A percentile compares a stretch with the other conserved stretches of the same genome.
These are phyloP conservation scores for Tuber indicum DNA, from an alignment of 495 filamentous ascomycete species.

Conservation along the genomic window DNA sequence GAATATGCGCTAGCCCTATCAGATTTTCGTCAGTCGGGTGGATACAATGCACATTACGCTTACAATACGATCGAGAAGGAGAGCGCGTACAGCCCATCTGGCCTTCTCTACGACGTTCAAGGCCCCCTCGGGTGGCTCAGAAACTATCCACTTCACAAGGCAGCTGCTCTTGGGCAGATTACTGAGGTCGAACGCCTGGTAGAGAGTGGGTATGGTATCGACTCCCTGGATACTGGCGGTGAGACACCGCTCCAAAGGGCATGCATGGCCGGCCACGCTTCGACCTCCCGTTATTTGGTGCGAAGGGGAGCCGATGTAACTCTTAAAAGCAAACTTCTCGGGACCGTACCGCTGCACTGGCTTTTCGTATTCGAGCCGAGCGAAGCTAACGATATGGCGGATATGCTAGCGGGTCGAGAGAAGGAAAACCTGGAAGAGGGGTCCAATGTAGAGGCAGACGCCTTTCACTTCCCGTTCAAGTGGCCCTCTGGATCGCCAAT, in stretches of 20 bases:
- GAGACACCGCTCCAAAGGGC: conserved; percentile 22
- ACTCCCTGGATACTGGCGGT: conserved; percentile 15
- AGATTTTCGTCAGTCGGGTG: conserved; percentile 13
- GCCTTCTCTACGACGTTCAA: conserved; percentile 4
- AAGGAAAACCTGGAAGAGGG: conserved; percentile 7
- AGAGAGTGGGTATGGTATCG: not conserved
- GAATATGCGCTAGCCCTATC: conserved; percentile 5
- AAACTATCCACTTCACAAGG: conserved; percentile 16
- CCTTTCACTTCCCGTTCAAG: conserved; percentile 21
- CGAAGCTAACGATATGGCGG: conserved; percentile 12
- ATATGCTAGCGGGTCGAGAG: conserved; percentile 13
- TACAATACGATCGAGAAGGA: not conserved
- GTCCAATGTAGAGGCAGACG: conserved; percentile 13
- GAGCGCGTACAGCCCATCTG: not conserved
- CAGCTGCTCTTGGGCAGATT: conserved; percentile 8
- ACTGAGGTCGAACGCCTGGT: not conserved
- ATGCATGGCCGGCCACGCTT: conserved; percentile 16
- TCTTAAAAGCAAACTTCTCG: conserved; percentile 8
- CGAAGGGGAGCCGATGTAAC: conserved; percentile 15
- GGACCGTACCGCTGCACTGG: conserved; percentile 17
- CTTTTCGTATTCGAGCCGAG: conserved; percentile 25
- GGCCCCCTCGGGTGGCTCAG: conserved; percentile 9
- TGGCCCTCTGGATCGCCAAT: conserved; percentile 26
- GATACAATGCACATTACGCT: conserved; percentile 18
- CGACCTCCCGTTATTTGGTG: conserved; percentile 12